A percentile compares a stretch with the other conserved stretches of the same genome.
These are phyloP conservation scores for Gnomoniopsis smithogilvyi DNA, from an alignment of 2,329 filamentous ascomycete genomes.

Conservation along the genomic window DNA sequence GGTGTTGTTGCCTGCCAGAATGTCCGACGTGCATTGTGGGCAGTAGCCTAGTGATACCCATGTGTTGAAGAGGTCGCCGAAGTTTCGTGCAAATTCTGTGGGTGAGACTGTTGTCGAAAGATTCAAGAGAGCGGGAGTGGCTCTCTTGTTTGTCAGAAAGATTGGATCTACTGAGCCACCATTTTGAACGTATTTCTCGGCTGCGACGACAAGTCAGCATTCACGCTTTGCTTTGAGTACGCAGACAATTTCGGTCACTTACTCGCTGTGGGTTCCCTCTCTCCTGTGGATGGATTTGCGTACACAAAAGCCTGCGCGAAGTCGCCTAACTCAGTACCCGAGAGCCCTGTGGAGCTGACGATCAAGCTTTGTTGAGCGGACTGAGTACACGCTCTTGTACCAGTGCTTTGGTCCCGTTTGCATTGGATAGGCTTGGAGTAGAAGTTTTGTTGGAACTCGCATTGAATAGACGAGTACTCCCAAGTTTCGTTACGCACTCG, in stretches of 20 bases:
- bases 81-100: conserved; percentile 6
- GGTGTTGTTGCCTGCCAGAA: neutral
- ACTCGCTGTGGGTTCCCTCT: conserved; percentile 1
- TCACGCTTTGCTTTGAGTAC: neutral
- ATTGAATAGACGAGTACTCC: conserved; percentile 20
- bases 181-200: conserved; percentile 6
- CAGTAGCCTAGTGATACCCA: conserved; percentile 18
- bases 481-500: neutral
- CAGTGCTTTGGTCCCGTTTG: neutral
- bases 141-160: neutral
- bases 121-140: neutral
- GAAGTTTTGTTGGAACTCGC: conserved; percentile 14
- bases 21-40: conserved; percentile 9
- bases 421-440: conserved; percentile 10
- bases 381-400: neutral
- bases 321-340: conserved; percentile 4
- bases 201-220: neutral
- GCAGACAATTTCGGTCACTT: neutral
- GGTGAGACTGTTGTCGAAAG: conserved; percentile 2
- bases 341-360: neutral
- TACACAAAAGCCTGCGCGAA: conserved; percentile 6
- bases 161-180: neutral
- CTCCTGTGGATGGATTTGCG: neutral
- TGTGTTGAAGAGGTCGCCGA: conserved; percentile 19
- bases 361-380: neutral